phyloP scores from a whole-genome alignment of 495 filamentous ascomycete genomes.

The Friedmanniomyces endolithicus region DNA sequence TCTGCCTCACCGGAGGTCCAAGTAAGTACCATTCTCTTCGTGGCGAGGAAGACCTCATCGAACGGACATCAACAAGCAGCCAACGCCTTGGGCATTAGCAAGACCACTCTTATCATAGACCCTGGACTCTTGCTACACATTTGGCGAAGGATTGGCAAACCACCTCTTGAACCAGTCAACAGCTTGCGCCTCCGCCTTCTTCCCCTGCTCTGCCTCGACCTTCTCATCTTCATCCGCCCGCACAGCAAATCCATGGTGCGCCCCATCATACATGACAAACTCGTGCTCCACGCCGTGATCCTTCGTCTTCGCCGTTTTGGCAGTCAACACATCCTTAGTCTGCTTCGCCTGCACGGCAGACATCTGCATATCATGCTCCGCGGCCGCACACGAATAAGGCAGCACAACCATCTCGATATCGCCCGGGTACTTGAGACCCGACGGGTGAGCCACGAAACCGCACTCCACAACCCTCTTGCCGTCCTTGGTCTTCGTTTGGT shows the following conservation, averaged over 20 bases:
- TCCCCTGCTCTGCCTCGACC: slow-evolving; percentile 31
- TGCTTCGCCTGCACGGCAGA: slow-evolving; percentile 29
- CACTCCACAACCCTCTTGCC: slow-evolving; percentile 37
- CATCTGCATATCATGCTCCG: slow-evolving; percentile 40
- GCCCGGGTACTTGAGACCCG: slow-evolving; percentile 37
- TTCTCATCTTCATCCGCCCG: slow-evolving; percentile 33
- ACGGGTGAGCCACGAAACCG: slow-evolving; percentile 45
- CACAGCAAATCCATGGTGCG: slow-evolving; percentile 51
- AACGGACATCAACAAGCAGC: too few relatives aligned
- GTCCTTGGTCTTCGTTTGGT: slow-evolving; percentile 19
- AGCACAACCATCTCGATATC: slow-evolving; percentile 42
- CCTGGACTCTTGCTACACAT: neutral
- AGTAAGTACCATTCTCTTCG: too few relatives aligned
- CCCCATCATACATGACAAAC: slow-evolving; percentile 43
- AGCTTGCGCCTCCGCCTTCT: slow-evolving; percentile 41
- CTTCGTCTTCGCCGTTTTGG: slow-evolving; percentile 29
- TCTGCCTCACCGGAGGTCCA: too few relatives aligned
- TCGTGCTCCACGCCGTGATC: slow-evolving; percentile 32
- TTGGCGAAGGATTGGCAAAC: slow-evolving; percentile 19
- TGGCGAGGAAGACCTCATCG: too few relatives aligned
- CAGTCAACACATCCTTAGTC: slow-evolving; percentile 34
- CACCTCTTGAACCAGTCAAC: slow-evolving; percentile 42
- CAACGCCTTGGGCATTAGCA: too few relatives aligned
- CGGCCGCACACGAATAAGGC: slow-evolving; percentile 46
- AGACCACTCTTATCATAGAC: too few relatives aligned